These are phyloP conservation scores for Przewalskia tangutica DNA, from an alignment of 257 asterid genomes.

Conservation along the genomic window DNA sequence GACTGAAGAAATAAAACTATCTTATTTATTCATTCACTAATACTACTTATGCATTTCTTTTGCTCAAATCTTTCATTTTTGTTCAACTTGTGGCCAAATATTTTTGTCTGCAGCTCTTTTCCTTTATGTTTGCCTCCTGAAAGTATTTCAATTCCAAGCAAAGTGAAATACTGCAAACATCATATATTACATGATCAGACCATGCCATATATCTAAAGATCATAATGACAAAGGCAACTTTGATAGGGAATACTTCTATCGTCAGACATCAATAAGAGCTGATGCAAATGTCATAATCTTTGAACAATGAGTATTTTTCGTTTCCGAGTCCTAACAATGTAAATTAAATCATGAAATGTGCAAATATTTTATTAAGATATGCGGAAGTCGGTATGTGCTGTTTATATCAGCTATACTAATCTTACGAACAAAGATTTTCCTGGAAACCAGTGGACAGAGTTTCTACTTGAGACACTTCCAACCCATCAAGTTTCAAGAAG, in stretches of 20 bases:
- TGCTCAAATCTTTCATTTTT: neutral
- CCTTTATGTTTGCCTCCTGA: neutral
- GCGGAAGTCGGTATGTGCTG: neutral
- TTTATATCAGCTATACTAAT: neutral
- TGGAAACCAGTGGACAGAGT: neutral
- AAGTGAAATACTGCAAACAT: neutral
- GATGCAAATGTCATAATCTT: neutral
- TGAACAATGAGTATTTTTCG: neutral
- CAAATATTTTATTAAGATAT: neutral
- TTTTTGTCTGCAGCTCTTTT: neutral
- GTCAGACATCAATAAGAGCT: neutral
- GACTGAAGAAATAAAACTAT: neutral
- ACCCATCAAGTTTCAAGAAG: neutral
- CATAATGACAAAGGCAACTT: neutral
- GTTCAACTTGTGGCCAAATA: neutral
- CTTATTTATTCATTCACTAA: neutral
- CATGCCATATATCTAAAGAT: neutral
- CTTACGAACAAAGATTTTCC: neutral
- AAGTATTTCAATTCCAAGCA: neutral
- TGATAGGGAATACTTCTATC: neutral
- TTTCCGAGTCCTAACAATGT: neutral
- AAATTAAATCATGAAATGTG: neutral
- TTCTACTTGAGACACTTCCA: neutral
- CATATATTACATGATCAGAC: neutral
- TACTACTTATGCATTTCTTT: neutral